Evolutionary conservation across 371 early-diverging fungal genomes (phyloP).

Genomic region (Rhizopus delemar): DNA sequence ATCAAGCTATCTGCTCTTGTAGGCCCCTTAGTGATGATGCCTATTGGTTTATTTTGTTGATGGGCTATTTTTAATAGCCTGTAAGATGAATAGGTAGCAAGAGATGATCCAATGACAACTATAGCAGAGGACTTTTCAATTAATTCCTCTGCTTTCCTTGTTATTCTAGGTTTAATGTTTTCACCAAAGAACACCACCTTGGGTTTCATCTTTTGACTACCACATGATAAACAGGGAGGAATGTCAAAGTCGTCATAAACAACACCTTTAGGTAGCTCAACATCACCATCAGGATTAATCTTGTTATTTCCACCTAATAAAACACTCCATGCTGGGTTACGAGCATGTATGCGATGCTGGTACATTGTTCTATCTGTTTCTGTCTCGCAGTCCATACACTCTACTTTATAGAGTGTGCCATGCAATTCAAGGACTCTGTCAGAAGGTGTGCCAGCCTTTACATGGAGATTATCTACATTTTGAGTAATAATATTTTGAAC

Average conservation of each 20-base stretch:
- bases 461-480: conserved; percentile 88
- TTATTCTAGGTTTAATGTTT: conserved; percentile 62
- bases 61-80: conserved; percentile 70
- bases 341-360: conserved; percentile 62
- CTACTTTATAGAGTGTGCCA: conserved; percentile 75
- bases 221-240: conserved; percentile 71
- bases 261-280: conserved; percentile 61
- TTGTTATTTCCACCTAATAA: conserved; percentile 19
- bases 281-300: conserved; percentile 91
- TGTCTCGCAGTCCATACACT: conserved; percentile 70
- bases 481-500: conserved; percentile 77
- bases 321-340: conserved; percentile 75
- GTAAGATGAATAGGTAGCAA: conserved; percentile 82
- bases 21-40: conserved; percentile 72
- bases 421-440: conserved; percentile 77
- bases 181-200: conserved; percentile 91
- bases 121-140: conserved; percentile 62
- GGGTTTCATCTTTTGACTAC: conserved; percentile 63
- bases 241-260: conserved; percentile 71
- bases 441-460: conserved; percentile 50
- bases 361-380: conserved; percentile 56
- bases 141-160: conserved; percentile 52
- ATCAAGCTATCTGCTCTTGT: conserved; percentile 76
- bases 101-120: conserved; percentile 78
- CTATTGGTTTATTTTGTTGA: conserved; percentile 61